phyloP scores from a whole-genome alignment of 306 rosid species.

The Vicia faba region DNA sequence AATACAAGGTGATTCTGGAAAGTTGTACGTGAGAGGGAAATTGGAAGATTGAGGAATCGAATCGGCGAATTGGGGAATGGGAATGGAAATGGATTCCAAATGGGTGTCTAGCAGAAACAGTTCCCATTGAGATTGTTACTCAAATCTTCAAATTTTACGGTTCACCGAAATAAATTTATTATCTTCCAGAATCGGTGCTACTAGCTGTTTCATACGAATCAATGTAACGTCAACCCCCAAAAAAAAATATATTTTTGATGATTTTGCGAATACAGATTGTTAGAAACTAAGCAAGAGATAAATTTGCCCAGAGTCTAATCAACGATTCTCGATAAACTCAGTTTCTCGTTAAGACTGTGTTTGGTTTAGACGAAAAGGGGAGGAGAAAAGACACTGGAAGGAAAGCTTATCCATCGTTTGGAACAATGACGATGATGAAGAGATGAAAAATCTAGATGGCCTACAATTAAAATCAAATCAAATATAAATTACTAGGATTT shows the following conservation, averaged over 20 bases:
- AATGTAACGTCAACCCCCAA: background rate
- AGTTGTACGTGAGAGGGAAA: slow-evolving; percentile 51
- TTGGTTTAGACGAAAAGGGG: background rate
- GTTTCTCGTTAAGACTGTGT: background rate
- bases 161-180: too few species aligned
- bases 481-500: too few species aligned
- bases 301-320: slow-evolving; percentile 4
- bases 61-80: slow-evolving; percentile 43
- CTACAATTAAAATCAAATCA: too few species aligned
- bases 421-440: background rate
- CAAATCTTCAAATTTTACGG: slow-evolving; percentile 19
- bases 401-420: background rate
- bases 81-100: slow-evolving; percentile 46
- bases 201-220: slow-evolving; percentile 4
- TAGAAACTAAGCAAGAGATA: background rate
- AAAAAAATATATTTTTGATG: background rate
- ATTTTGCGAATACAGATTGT: background rate
- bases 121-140: slow-evolving; percentile 48
- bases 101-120: slow-evolving; percentile 53
- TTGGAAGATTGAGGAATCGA: slow-evolving; percentile 38
- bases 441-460: too few species aligned
- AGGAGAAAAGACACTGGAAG: background rate
- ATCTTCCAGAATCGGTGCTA: slow-evolving; percentile 3
- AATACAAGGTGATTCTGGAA: slow-evolving; percentile 47
- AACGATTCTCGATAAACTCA: background rate